These are phyloP conservation scores for Amanita fuliginea DNA, from an alignment of 768 basidiomycete genomes.

Conservation along the genomic window DNA sequence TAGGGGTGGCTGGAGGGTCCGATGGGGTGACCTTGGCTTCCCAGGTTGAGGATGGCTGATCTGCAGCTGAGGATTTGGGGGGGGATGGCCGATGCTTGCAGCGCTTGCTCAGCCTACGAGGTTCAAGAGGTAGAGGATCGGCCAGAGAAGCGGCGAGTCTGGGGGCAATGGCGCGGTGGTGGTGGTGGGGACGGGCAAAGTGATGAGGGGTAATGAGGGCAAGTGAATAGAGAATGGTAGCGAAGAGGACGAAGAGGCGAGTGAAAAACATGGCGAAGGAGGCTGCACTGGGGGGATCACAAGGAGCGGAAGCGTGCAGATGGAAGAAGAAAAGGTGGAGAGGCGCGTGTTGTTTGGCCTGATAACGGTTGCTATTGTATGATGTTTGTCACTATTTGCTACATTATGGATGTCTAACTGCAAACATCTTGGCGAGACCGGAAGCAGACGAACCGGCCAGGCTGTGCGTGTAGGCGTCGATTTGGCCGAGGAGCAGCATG, in stretches of 20 bases:
- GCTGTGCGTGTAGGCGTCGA: slow-evolving; percentile 77
- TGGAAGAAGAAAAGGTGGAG: slow-evolving; percentile 4
- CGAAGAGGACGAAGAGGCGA: slow-evolving; percentile 33
- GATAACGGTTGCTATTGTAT: neutral
- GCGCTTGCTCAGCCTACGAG: slow-evolving; percentile 23
- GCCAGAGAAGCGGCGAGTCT: slow-evolving; percentile 26
- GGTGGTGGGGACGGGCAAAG: slow-evolving; percentile 21
- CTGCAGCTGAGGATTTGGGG: slow-evolving; percentile 5
- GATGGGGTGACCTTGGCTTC: slow-evolving; percentile 10
- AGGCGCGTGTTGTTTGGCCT: neutral
- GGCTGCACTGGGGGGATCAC: slow-evolving; percentile 9
- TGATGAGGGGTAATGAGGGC: slow-evolving; percentile 30
- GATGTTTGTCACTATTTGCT: neutral
- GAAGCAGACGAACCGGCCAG: slow-evolving; percentile 52
- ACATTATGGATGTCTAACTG: slow-evolving; percentile 31
- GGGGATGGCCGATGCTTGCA: slow-evolving; percentile 23
- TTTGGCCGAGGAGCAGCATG: slow-evolving; percentile 75
- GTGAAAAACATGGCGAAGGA: slow-evolving; percentile 26
- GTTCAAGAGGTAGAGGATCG: slow-evolving; percentile 10
- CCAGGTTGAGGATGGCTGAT: slow-evolving; percentile 12
- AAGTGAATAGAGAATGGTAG: slow-evolving; percentile 25
- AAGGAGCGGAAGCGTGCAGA: slow-evolving; percentile 7
- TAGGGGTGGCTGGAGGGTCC: slow-evolving; percentile 9
- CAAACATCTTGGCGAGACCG: slow-evolving; percentile 83
- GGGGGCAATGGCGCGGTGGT: slow-evolving; percentile 34